phyloP scores from a whole-genome alignment of 305 asterid genomes.

The Fraxinus platypoda region DNA sequence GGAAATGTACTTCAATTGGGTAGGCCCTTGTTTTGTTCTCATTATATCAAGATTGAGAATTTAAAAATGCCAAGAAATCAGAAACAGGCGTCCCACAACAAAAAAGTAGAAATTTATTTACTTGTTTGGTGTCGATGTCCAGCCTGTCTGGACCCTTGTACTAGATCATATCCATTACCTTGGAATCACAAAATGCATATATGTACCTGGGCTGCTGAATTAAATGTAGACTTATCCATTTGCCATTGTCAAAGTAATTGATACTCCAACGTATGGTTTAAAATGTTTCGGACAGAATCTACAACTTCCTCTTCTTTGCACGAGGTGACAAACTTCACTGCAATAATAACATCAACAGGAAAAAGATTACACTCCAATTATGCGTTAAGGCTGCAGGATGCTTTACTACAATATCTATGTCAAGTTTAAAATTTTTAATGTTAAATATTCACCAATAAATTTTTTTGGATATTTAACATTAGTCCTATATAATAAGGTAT shows the following conservation, averaged over 20 bases:
- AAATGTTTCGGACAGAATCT: conserved; percentile 39
- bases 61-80: not conserved
- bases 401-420: not conserved
- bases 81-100: not conserved
- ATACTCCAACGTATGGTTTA: conserved; percentile 51
- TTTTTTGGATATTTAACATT: not conserved
- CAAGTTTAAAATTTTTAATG: not conserved
- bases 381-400: not conserved
- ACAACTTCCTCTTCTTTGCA: conserved; percentile 60
- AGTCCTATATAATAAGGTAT: not conserved
- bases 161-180: not conserved
- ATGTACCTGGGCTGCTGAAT: not conserved
- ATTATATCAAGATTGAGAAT: not conserved
- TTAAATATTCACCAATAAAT: not conserved
- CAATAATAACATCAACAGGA: conserved; percentile 1
- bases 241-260: conserved; percentile 8
- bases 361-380: not conserved
- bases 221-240: conserved; percentile 9
- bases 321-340: conserved; percentile 53
- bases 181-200: not conserved
- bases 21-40: not conserved
- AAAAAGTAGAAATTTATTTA: not conserved
- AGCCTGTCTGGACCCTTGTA: not conserved
- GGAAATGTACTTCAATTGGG: not conserved
- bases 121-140: not conserved